These are phyloP conservation scores for Metschnikowia peoriensis DNA, from an alignment of 805 yeast genomes.

Conservation along the genomic window DNA sequence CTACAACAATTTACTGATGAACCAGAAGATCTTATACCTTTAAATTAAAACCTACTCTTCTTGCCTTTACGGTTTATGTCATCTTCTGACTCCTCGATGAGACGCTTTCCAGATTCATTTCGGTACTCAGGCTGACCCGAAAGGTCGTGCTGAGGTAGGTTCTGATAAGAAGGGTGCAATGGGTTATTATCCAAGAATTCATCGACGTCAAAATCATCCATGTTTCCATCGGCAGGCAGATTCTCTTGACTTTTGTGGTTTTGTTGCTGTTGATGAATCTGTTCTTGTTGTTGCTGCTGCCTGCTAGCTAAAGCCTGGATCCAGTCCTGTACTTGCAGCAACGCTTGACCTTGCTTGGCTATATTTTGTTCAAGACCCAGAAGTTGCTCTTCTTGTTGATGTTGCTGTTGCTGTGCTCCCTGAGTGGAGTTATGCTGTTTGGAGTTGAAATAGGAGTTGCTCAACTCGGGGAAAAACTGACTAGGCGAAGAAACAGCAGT, in stretches of 20 bases:
- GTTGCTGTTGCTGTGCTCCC: conserved; percentile 3
- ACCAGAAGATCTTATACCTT: neutral
- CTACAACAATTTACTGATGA: too few species aligned
- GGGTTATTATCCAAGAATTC: conserved; percentile 25
- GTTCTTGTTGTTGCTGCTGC: conserved; percentile 21
- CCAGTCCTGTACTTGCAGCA: conserved; percentile 59
- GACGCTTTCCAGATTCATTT: conserved; percentile 7
- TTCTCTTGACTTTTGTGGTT: conserved; percentile 7
- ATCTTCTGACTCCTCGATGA: conserved; percentile 14
- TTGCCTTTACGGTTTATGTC: conserved; percentile 2
- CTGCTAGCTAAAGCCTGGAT: conserved; percentile 31
- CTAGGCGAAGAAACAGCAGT: conserved; percentile 29
- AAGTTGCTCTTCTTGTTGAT: conserved; percentile 11
- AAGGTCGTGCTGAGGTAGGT: neutral
- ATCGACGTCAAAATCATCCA: conserved; percentile 34
- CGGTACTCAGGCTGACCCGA: neutral
- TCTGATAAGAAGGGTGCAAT: conserved; percentile 2
- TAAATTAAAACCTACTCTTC: neutral
- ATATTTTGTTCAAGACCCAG: conserved; percentile 46
- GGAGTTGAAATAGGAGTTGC: conserved; percentile 12
- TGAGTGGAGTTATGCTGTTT: neutral
- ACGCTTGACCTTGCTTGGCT: conserved; percentile 48
- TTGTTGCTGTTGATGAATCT: conserved; percentile 16
- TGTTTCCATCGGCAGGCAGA: conserved; percentile 8
- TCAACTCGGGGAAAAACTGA: conserved; percentile 33